Evolutionary conservation across 768 basidiomycete genomes (phyloP).

Genomic region (Lenzites betulinus): DNA sequence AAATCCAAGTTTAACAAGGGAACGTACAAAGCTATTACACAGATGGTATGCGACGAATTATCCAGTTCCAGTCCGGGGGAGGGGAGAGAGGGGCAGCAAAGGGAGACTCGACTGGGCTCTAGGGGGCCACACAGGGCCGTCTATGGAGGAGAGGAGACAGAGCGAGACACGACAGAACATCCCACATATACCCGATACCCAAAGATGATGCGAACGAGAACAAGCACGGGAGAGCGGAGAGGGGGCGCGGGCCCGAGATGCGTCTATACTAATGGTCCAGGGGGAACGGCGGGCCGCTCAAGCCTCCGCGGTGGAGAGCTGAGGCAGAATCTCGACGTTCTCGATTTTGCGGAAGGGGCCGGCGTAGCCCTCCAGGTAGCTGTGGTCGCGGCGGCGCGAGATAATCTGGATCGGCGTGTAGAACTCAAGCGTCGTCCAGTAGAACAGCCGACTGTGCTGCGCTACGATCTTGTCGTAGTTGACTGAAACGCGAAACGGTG

Average conservation of each 20-base stretch:
- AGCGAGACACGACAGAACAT: neutral
- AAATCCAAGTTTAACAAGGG: neutral
- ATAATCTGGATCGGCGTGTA: conserved; percentile 50
- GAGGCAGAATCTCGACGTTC: neutral
- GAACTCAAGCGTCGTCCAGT: conserved; percentile 69
- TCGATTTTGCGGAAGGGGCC: conserved; percentile 24
- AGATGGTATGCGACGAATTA: conserved; percentile 10
- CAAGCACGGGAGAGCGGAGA: conserved; percentile 1
- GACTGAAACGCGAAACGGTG: conserved; percentile 36
- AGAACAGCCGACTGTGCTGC: conserved; percentile 65
- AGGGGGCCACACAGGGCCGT: neutral
- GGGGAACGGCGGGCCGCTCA: neutral
- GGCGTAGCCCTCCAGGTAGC: conserved; percentile 18
- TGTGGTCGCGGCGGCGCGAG: conserved; percentile 16
- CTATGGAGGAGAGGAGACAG: neutral
- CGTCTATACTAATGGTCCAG: neutral
- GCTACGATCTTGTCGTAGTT: conserved; percentile 69
- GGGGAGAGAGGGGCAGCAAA: no score
- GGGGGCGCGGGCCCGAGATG: neutral
- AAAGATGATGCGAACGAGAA: neutral
- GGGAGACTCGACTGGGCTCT: conserved; percentile 7
- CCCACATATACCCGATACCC: conserved; percentile 8
- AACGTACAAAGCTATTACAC: conserved; percentile 1
- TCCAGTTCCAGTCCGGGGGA: conserved; percentile 1
- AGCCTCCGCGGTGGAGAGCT: conserved; percentile 7